Conservation (phyloP, 495 filamentous ascomycete genomes). For the Talaromyces stipitatus region DNA sequence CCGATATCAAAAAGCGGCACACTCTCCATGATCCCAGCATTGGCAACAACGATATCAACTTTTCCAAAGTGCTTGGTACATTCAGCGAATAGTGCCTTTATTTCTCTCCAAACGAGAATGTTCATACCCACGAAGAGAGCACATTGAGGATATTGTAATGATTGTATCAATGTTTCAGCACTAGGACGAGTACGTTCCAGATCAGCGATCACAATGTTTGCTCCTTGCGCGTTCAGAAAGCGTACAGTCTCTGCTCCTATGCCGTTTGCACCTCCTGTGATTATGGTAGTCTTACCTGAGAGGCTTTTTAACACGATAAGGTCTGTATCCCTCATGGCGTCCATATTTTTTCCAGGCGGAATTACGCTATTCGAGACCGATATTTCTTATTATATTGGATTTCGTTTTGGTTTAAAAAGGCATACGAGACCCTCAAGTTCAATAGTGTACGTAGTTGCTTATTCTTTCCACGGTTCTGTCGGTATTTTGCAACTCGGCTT, state of each 20-base stretch:
- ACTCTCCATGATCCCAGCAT: slow-evolving; percentile 54
- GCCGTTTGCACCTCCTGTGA: not conserved
- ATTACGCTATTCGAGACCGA: no score
- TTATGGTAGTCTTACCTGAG: not conserved
- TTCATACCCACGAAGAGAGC: slow-evolving; percentile 16
- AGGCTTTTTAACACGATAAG: no score
- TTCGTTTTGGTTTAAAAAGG: no score
- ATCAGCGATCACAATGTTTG: slow-evolving; percentile 22
- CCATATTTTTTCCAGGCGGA: no score
- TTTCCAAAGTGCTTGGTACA: slow-evolving; percentile 39
- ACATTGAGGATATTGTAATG: slow-evolving; percentile 8
- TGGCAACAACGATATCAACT: slow-evolving; percentile 59
- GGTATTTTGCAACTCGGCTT: no score
- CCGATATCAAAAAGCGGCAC: slow-evolving; percentile 10
- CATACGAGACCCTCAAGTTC: no score
- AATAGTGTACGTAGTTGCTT: no score
- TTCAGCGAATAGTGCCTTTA: slow-evolving; percentile 43
- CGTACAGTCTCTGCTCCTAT: not conserved
- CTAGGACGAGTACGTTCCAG: slow-evolving; percentile 3
- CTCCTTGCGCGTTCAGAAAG: not conserved
- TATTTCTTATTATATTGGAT: no score
- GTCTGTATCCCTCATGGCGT: no score
- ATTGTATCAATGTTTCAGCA: slow-evolving; percentile 16
- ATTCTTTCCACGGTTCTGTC: no score
- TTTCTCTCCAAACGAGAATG: slow-evolving; percentile 17